Percentiles rank a stretch among this genome's conserved stretches.
Evolutionary conservation across 2,329 filamentous ascomycete genomes (phyloP).

Genomic region (Aspergillus glaucus): DNA sequence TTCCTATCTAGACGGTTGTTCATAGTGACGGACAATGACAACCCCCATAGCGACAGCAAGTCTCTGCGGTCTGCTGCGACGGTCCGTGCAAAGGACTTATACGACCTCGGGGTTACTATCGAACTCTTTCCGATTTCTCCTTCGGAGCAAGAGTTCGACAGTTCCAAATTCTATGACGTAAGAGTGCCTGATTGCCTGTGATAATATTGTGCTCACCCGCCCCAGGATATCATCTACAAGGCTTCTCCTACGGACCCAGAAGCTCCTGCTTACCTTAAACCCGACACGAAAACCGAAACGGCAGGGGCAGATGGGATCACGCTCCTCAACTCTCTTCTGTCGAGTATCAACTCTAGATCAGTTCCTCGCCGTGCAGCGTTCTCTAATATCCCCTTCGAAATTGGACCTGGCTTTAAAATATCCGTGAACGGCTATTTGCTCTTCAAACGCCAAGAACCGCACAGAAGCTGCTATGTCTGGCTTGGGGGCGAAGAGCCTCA

Average conservation of each 20-base stretch:
- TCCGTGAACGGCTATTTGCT: constrained; percentile 91
- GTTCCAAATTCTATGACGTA: constrained; percentile 86
- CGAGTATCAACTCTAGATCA: constrained; percentile 85
- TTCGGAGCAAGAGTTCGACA: constrained; percentile 66
- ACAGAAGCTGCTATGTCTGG: constrained; percentile 81
- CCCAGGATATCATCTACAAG: constrained; percentile 82
- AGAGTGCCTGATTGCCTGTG: constrained; percentile 14
- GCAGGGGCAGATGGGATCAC: constrained; percentile 70
- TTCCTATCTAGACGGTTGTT: constrained; percentile 92
- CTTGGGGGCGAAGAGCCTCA: constrained; percentile 78
- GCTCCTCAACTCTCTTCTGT: constrained; percentile 71
- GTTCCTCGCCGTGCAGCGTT: constrained; percentile 80
- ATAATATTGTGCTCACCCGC: constrained; percentile 7
- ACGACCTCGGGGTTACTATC: constrained; percentile 85
- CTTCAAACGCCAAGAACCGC: constrained; percentile 74
- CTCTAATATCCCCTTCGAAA: constrained; percentile 76
- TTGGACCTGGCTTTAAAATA: constrained; percentile 77
- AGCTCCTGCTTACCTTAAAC: constrained; percentile 51
- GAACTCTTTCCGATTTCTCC: constrained; percentile 85
- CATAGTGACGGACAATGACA: constrained; percentile 89
- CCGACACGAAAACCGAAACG: constrained; percentile 48
- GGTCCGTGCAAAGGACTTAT: constrained; percentile 86
- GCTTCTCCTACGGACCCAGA: constrained; percentile 64
- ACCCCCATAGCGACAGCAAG: constrained; percentile 71
- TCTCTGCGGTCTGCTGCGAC: constrained; percentile 67